These are phyloP conservation scores for Oryza punctata DNA, from an alignment of 176 grass and related monocot genomes.

Conservation along the genomic window DNA sequence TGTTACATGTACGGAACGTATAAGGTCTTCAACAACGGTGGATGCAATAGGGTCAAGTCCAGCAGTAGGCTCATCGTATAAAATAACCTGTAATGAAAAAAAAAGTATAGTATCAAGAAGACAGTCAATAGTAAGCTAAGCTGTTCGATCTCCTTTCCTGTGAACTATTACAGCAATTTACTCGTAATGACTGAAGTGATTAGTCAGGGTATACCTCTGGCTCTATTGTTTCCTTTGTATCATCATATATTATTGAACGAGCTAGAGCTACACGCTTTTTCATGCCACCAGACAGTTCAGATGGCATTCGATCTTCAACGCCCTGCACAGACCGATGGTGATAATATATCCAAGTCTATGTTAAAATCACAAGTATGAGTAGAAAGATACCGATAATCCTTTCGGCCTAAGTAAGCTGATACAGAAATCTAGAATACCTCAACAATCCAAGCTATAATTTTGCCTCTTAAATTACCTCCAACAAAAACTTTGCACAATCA, in stretches of 20 bases:
- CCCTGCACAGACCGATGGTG: constrained; percentile 50
- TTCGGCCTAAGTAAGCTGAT: neutral
- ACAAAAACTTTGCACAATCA: neutral
- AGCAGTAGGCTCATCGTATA: constrained; percentile 97
- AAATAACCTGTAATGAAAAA: constrained; percentile 57
- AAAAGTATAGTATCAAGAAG: constrained; percentile 3
- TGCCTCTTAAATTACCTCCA: neutral
- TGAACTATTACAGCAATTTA: constrained; percentile 6
- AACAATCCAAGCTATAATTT: neutral
- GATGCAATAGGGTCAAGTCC: constrained; percentile 97
- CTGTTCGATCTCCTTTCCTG: neutral
- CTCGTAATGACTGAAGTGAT: constrained; percentile 17
- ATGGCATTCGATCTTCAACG: constrained; percentile 88
- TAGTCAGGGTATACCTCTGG: constrained; percentile 70
- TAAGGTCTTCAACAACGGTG: constrained; percentile 96
- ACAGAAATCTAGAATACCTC: neutral
- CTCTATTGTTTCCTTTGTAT: constrained; percentile 82
- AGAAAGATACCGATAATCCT: constrained; percentile 6
- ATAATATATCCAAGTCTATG: constrained; percentile 2
- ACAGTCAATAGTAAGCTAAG: constrained; percentile 8
- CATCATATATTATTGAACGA: constrained; percentile 91
- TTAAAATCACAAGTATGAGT: constrained; percentile 27
- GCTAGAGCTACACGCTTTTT: constrained; percentile 99
- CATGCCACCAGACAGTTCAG: constrained; percentile 97
- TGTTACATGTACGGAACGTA: constrained; percentile 78